Conservation (phyloP, 805 yeast species). For the Ogataea parapolymorpha region DNA sequence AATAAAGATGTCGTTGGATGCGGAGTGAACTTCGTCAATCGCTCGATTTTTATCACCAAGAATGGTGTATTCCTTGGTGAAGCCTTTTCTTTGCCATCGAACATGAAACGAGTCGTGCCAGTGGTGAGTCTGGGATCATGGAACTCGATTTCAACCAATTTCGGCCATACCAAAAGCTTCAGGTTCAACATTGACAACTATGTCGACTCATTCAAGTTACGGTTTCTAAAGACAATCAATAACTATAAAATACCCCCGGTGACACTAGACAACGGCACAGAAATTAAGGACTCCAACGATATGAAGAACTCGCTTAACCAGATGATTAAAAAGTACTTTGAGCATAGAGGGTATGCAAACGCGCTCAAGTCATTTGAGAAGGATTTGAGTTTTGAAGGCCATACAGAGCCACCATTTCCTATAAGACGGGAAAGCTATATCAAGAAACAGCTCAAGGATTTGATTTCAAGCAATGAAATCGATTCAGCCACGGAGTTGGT, state of each 20-base stretch:
- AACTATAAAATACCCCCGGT: constrained; percentile 13
- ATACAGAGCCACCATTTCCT: constrained; percentile 31
- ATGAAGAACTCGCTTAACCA: constrained; percentile 19
- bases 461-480: constrained; percentile 43
- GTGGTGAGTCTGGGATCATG: constrained; percentile 43
- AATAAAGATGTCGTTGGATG: constrained; percentile 72
- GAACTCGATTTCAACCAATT: constrained; percentile 47
- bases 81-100: constrained; percentile 46
- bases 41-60: constrained; percentile 70
- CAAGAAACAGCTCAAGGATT: constrained; percentile 42
- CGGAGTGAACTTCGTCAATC: constrained; percentile 68
- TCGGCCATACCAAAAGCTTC: constrained; percentile 45
- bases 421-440: constrained; percentile 27
- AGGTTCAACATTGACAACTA: constrained; percentile 49
- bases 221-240: constrained; percentile 21
- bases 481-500: constrained; percentile 41
- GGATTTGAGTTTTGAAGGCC: constrained; percentile 37
- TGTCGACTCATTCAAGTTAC: constrained; percentile 37
- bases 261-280: constrained; percentile 7
- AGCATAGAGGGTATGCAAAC: constrained; percentile 56
- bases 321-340: constrained; percentile 43
- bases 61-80: constrained; percentile 67
- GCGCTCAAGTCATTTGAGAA: constrained; percentile 49
- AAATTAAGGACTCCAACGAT: constrained; percentile 17
- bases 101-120: constrained; percentile 39